A percentile compares a stretch with the other conserved stretches of the same genome.
phyloP scores from a whole-genome alignment of 371 early-diverging fungal species.

The Mortierella sp. region DNA sequence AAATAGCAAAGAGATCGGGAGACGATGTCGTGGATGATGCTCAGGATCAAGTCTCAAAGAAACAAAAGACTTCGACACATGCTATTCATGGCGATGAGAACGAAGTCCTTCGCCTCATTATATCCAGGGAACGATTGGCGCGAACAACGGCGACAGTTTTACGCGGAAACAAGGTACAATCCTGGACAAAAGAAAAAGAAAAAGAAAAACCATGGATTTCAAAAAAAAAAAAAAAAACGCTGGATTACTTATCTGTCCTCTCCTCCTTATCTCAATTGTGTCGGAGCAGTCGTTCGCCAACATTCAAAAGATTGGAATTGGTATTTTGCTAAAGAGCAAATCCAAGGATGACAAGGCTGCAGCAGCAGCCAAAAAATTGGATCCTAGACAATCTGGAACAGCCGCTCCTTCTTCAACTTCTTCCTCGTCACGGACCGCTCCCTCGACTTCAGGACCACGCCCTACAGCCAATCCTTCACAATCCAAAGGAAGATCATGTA shows the following conservation, averaged over 20 bases:
- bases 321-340: conserved; percentile 46
- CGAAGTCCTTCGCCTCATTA: conserved; percentile 54
- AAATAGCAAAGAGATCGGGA: conserved; percentile 51
- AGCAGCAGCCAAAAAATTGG: conserved; percentile 23
- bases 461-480: conserved; percentile 22
- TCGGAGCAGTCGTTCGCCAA: conserved; percentile 42
- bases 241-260: no score
- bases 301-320: conserved; percentile 48
- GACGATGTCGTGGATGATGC: conserved; percentile 52
- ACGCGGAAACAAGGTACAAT: conserved; percentile 57
- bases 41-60: conserved; percentile 46
- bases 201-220: no score
- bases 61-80: conserved; percentile 50
- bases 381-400: conserved; percentile 27
- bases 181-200: no score
- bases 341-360: conserved; percentile 46
- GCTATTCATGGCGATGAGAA: conserved; percentile 51
- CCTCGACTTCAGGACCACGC: conserved; percentile 6
- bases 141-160: conserved; percentile 57
- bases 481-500: conserved; percentile 34
- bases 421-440: conserved; percentile 20
- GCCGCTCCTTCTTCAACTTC: conserved; percentile 15
- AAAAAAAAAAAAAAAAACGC: no score
- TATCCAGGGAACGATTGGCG: conserved; percentile 58
- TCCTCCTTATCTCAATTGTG: no score